These are phyloP conservation scores for Jimgerdemannia lactiflua DNA, from an alignment of 192 early-diverging fungal genomes.

Conservation along the genomic window DNA sequence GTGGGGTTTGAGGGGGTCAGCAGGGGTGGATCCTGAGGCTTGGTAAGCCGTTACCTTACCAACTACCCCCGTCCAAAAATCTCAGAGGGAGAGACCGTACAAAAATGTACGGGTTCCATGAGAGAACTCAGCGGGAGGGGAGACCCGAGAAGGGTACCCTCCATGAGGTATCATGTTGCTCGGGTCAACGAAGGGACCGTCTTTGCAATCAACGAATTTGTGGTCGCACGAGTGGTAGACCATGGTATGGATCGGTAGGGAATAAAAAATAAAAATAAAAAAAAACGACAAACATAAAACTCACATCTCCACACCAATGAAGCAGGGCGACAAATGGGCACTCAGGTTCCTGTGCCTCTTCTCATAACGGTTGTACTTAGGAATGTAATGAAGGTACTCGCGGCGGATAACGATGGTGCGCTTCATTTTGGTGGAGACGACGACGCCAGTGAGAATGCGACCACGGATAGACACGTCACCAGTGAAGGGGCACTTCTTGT, in stretches of 20 bases:
- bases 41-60: constrained; percentile 42
- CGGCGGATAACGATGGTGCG: constrained; percentile 97
- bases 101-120: too few species aligned
- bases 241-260: neutral
- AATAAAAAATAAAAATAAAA: constrained; percentile 10
- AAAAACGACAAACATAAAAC: constrained; percentile 13
- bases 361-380: constrained; percentile 99
- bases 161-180: too few species aligned
- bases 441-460: constrained; percentile 92
- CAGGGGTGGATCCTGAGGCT: constrained; percentile 22
- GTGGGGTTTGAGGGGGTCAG: constrained; percentile 5
- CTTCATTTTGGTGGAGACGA: constrained; percentile 98
- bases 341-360: constrained; percentile 99
- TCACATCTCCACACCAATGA: constrained; percentile 78
- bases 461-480: constrained; percentile 94
- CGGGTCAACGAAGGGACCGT: too few species aligned
- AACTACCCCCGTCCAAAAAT: constrained; percentile 24
- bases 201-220: too few species aligned
- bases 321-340: constrained; percentile 92
- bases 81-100: neutral
- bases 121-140: too few species aligned
- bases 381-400: constrained; percentile 99
- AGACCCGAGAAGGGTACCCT: too few species aligned
- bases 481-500: constrained; percentile 99
- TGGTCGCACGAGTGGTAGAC: too few species aligned